phyloP scores from a whole-genome alignment of 345 rosid genomes.

The Populus nigra region DNA sequence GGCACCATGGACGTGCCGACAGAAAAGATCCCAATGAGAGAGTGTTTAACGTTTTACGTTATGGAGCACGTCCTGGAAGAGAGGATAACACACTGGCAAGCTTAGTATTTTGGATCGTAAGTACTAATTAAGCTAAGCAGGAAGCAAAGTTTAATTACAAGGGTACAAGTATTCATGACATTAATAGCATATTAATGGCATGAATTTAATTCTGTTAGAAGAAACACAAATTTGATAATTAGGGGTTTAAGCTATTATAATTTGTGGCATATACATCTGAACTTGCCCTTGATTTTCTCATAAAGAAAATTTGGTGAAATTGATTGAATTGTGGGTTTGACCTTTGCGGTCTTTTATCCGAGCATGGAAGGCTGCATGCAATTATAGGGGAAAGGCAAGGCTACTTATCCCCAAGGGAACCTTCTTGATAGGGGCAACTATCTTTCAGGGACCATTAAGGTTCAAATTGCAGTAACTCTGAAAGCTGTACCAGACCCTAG shows the following conservation, averaged over 20 bases:
- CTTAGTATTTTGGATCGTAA: background rate
- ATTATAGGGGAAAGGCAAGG: conserved; percentile 29
- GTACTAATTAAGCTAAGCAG: too few species aligned
- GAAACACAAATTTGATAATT: too few species aligned
- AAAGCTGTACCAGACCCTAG: conserved; percentile 32
- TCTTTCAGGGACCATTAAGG: conserved; percentile 44
- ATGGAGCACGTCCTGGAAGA: conserved; percentile 36
- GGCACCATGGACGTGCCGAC: background rate
- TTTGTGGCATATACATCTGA: too few species aligned
- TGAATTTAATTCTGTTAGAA: background rate
- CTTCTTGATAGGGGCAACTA: conserved; percentile 28
- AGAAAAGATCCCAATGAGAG: conserved; percentile 24
- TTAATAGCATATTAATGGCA: too few species aligned
- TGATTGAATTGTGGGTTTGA: background rate
- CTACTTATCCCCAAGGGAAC: conserved; percentile 40
- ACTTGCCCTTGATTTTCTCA: too few species aligned
- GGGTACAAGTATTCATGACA: background rate
- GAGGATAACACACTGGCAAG: conserved; percentile 18
- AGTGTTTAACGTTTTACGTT: conserved; percentile 37
- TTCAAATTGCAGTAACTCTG: conserved; percentile 39
- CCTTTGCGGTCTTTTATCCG: conserved; percentile 28
- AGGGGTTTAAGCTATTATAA: too few species aligned
- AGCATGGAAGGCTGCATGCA: conserved; percentile 48
- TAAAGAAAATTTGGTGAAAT: background rate
- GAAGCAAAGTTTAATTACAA: too few species aligned